phyloP scores from a whole-genome alignment of 805 yeast species.

The Kodamaea fukazawae region DNA sequence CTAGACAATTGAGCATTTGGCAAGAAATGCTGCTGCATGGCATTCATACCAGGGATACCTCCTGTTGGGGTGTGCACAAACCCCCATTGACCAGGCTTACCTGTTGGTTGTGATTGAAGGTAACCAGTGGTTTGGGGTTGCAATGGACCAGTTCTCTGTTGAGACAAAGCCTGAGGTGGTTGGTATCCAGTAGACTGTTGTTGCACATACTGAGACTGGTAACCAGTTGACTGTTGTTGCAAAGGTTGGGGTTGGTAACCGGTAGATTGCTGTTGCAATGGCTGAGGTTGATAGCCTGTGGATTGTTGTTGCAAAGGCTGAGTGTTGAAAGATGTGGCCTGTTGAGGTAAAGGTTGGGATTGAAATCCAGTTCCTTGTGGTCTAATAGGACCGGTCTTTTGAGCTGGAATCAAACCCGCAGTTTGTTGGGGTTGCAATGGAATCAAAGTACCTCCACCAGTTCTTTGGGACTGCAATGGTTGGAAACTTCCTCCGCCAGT shows the following conservation, averaged over 20 bases:
- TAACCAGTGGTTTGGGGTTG: constrained; percentile 43
- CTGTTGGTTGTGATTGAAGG: constrained; percentile 55
- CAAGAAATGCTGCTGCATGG: constrained; percentile 65
- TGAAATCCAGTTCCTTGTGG: constrained; percentile 20
- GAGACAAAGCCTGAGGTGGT: constrained; percentile 15
- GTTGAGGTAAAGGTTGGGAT: constrained; percentile 18
- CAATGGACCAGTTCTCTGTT: constrained; percentile 15
- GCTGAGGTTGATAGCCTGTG: constrained; percentile 27
- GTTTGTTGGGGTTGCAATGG: constrained; percentile 66
- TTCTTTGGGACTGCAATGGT: constrained; percentile 36
- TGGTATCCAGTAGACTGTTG: constrained; percentile 30
- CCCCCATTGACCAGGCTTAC: constrained; percentile 80
- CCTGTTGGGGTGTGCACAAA: constrained; percentile 67
- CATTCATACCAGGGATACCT: constrained; percentile 67
- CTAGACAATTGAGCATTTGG: constrained; percentile 45
- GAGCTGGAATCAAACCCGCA: constrained; percentile 57
- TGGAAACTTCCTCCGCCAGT: constrained; percentile 11
- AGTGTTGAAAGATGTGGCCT: constrained; percentile 22
- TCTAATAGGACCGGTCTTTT: constrained; percentile 36
- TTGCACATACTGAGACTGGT: constrained; percentile 19
- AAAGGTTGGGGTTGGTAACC: constrained; percentile 25
- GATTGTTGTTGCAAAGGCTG: constrained; percentile 36
- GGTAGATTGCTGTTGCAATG: constrained; percentile 21
- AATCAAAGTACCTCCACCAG: constrained; percentile 45
- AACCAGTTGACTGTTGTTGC: constrained; percentile 23